These are phyloP conservation scores for Alternaria dauci DNA, from an alignment of 2,329 filamentous ascomycete genomes.

Conservation along the genomic window DNA sequence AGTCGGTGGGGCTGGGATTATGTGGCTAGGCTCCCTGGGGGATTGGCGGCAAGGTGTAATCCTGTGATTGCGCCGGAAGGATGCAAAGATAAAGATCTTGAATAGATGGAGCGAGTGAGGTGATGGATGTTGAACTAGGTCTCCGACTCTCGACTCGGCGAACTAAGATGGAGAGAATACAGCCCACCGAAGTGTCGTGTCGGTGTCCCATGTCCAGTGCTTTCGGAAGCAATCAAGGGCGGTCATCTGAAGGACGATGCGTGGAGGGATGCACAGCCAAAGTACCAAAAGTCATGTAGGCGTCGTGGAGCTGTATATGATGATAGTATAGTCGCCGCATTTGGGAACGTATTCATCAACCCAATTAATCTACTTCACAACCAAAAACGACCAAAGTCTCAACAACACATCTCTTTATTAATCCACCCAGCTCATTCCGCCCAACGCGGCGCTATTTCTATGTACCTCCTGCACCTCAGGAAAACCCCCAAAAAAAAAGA, in stretches of 20 bases:
- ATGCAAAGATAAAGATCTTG: slow-evolving; percentile 42
- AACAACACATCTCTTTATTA: background rate
- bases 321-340: too few relatives aligned
- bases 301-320: too few relatives aligned
- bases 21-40: slow-evolving; percentile 45
- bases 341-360: too few relatives aligned
- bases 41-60: slow-evolving; percentile 50
- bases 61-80: slow-evolving; percentile 48
- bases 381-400: background rate
- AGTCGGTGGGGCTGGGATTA: slow-evolving; percentile 60
- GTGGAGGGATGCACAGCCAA: too few relatives aligned
- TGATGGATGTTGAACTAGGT: background rate
- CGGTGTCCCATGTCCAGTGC: too few relatives aligned
- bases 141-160: too few relatives aligned
- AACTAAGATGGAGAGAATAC: too few relatives aligned
- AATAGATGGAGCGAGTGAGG: slow-evolving; percentile 13
- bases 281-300: too few relatives aligned
- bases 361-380: background rate
- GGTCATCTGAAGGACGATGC: too few relatives aligned
- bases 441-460: background rate
- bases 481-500: background rate
- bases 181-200: too few relatives aligned
- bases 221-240: too few relatives aligned
- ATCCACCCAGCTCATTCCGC: background rate
- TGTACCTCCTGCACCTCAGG: background rate